These are phyloP conservation scores for Suillus americanus DNA, from an alignment of 768 basidiomycete species.

Conservation along the genomic window DNA sequence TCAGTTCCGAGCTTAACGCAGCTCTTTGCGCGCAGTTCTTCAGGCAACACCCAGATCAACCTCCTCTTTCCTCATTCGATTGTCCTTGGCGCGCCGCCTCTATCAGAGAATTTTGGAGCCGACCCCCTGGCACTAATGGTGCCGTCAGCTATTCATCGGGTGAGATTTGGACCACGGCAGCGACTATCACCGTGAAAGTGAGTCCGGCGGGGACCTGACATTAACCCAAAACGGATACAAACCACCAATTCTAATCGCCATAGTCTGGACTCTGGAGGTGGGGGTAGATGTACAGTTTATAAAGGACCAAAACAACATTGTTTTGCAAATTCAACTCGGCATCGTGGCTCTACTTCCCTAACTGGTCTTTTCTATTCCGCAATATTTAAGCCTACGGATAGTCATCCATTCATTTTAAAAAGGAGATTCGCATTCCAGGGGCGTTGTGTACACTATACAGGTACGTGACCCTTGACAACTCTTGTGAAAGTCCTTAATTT, in stretches of 20 bases:
- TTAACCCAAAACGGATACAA: too few relatives aligned
- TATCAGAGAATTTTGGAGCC: constrained; percentile 37
- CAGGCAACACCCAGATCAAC: constrained; percentile 25
- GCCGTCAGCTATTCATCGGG: constrained; percentile 30
- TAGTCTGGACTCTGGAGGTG: too few relatives aligned
- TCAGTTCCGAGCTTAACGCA: background rate
- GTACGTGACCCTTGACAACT: background rate
- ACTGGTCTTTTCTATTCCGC: background rate
- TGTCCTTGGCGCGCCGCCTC: constrained; percentile 37
- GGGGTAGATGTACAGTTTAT: too few relatives aligned
- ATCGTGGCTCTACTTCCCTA: background rate
- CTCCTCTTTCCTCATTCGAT: constrained; percentile 27
- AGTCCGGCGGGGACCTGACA: too few relatives aligned
- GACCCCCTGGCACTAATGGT: constrained; percentile 36
- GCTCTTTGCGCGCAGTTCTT: constrained; percentile 28
- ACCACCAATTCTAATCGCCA: too few relatives aligned
- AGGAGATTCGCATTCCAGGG: background rate
- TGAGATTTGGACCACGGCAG: too few relatives aligned
- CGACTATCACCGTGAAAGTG: too few relatives aligned
- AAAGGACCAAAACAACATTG: too few relatives aligned
- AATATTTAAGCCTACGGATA: background rate
- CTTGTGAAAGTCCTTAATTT: background rate
- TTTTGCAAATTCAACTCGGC: background rate
- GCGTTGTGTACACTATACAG: background rate
- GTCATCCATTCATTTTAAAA: background rate